These are phyloP conservation scores for Penicillium sp. DNA, from an alignment of 2,329 filamentous ascomycete genomes.

Conservation along the genomic window DNA sequence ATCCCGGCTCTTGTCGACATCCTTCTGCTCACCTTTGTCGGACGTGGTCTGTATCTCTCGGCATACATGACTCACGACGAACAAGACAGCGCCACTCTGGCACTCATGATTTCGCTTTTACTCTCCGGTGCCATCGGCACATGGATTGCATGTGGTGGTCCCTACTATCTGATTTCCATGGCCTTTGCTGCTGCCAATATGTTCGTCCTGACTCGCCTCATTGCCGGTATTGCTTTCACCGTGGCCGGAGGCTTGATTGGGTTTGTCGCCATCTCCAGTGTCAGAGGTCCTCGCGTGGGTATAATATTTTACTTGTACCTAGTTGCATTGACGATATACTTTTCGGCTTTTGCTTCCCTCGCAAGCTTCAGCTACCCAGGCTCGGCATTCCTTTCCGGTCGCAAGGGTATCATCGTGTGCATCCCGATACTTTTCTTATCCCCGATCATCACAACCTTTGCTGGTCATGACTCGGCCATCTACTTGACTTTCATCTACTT, in stretches of 20 bases:
- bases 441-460: constrained; percentile 53
- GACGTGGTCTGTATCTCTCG: constrained; percentile 59
- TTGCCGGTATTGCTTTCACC: constrained; percentile 50
- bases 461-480: constrained; percentile 51
- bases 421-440: constrained; percentile 56
- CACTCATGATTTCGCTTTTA: constrained; percentile 56
- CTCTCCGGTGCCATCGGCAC: constrained; percentile 59
- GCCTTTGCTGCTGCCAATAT: constrained; percentile 54
- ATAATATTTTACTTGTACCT: constrained; percentile 59
- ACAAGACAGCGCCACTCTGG: constrained; percentile 53
- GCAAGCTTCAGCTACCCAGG: constrained; percentile 53
- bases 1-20: constrained; percentile 61
- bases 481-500: constrained; percentile 54
- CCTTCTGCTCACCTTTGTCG: constrained; percentile 54
- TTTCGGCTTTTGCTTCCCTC: constrained; percentile 54
- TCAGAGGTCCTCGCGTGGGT: constrained; percentile 44
- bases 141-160: constrained; percentile 60
- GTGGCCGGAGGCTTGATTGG: constrained; percentile 53
- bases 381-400: constrained; percentile 55
- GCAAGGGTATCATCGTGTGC: constrained; percentile 52
- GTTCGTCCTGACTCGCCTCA: constrained; percentile 52
- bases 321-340: constrained; percentile 54
- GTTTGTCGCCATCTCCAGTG: constrained; percentile 48
- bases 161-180: constrained; percentile 58
- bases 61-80: constrained; percentile 51